Evolutionary conservation across 495 filamentous ascomycete genomes (phyloP), one percentile per base, ranked within the genome.

Genomic region (Talaromyces thailandensis): DNA sequence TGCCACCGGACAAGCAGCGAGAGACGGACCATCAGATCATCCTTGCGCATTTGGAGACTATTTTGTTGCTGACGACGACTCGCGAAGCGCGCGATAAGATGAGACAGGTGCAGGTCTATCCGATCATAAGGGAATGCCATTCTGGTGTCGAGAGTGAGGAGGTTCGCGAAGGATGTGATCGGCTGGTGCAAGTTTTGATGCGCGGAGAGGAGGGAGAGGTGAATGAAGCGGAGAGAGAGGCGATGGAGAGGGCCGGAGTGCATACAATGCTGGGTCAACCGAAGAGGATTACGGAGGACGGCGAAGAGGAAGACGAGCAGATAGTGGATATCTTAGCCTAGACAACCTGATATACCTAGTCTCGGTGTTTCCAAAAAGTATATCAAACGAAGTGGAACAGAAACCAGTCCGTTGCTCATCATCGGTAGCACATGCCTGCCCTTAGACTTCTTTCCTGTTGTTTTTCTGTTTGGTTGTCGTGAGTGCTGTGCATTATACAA

Each of bases 131-230:
- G 61, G 94, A 97, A 70, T 85, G 88, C 32, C 94, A 98, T 80
- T 67, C 90, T 63, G 79, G 84, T 50, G 85, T 92, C 12, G 80
- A 93, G 29, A 78, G 96, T 69, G 93, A 96, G 59, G 86, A 78
- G 21, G 90, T 98, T 43, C 81, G 82, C 63, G 93, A 96, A 67
- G 88, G 84, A 16, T 94, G 90, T 66, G 94, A 98, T 70, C 80
- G 94, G 67, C 67, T 97, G 57, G 94, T 98, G 37, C 90, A 98
- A 66, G 85, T 98, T 12, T 69, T 98, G 48, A 95, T 96, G 92
- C 81, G 88, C 56, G 92, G 93, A 63, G 94, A 82, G 64, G 74
- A 72, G 51, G 74, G 69, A 18, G 74, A 76, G 56, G 71, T 66
- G 43, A 68, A 66, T 29, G 56, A 45, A 52, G 43, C 63, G 11